Conservation (phyloP, 345 rosid genomes). For the Turritis glabra region DNA sequence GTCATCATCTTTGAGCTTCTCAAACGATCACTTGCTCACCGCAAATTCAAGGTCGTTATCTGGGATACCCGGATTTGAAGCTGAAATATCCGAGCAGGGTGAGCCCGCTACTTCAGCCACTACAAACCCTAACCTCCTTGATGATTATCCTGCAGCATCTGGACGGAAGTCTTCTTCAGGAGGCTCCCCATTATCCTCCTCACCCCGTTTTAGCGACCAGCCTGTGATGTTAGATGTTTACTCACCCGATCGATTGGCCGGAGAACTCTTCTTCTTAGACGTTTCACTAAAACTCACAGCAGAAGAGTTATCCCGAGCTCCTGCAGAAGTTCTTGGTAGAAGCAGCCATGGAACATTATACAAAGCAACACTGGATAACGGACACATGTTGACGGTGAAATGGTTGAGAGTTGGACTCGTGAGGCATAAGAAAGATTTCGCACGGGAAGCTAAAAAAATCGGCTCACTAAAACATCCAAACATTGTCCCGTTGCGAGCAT, state of each 20-base stretch:
- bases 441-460: slow-evolving; percentile 81
- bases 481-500: slow-evolving; percentile 81
- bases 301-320: slow-evolving; percentile 93
- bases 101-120: slow-evolving; percentile 43
- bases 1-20: slow-evolving; percentile 73
- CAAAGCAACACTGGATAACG: slow-evolving; percentile 82
- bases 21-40: slow-evolving; percentile 87
- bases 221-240: slow-evolving; percentile 76
- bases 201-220: slow-evolving; percentile 74
- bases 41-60: slow-evolving; percentile 81
- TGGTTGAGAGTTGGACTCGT: slow-evolving; percentile 96
- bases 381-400: slow-evolving; percentile 86
- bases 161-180: slow-evolving; percentile 73
- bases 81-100: slow-evolving; percentile 65
- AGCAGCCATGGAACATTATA: slow-evolving; percentile 96
- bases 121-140: slow-evolving; percentile 58
- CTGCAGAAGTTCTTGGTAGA: slow-evolving; percentile 98
- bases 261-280: slow-evolving; percentile 83
- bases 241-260: slow-evolving; percentile 95
- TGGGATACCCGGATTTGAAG: slow-evolving; percentile 51
- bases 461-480: slow-evolving; percentile 73
- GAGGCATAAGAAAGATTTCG: slow-evolving; percentile 86
- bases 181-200: slow-evolving; percentile 74
- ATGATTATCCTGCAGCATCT: slow-evolving; percentile 55
- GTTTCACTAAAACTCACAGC: slow-evolving; percentile 73